These are phyloP conservation scores for Coccinonectria pachysandricola DNA, from an alignment of 2,329 filamentous ascomycete genomes.

Conservation along the genomic window DNA sequence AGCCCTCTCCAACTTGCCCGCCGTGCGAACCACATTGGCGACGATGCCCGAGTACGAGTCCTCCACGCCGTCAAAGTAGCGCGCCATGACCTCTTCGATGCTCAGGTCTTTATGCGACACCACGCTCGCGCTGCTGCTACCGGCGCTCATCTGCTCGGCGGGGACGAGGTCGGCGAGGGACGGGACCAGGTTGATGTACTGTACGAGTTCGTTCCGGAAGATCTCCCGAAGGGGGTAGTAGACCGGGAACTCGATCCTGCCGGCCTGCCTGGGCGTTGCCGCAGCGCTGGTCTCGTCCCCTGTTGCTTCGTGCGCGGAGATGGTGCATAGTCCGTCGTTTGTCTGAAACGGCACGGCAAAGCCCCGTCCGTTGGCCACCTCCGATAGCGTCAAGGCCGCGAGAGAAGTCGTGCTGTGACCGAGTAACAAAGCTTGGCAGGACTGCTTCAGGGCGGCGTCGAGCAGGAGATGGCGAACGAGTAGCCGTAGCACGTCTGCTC, in stretches of 20 bases:
- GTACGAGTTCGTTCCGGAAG: conserved; percentile 66
- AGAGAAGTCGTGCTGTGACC: conserved; percentile 82
- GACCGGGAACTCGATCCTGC: conserved; percentile 31
- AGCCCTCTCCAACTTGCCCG: conserved; percentile 61
- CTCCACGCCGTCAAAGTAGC: conserved; percentile 77
- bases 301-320: conserved; percentile 20
- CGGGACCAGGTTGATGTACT: conserved; percentile 50
- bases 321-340: conserved; percentile 53
- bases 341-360: conserved; percentile 74
- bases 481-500: conserved; percentile 60
- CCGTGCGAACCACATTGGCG: conserved; percentile 87
- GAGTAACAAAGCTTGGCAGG: conserved; percentile 64
- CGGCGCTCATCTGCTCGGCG: conserved; percentile 21
- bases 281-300: conserved; percentile 9
- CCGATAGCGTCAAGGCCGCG: conserved; percentile 73
- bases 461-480: conserved; percentile 65
- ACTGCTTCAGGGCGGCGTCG: conserved; percentile 45
- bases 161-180: conserved; percentile 40
- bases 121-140: conserved; percentile 26
- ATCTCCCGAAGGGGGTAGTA: conserved; percentile 80
- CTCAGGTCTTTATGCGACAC: conserved; percentile 66
- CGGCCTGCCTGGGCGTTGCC: conserved; percentile 4
- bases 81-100: conserved; percentile 81
- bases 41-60: conserved; percentile 83
- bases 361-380: conserved; percentile 85